Evolutionary conservation across 2,329 filamentous ascomycete genomes (phyloP).

Genomic region (Fonsecaea pedrosoi): DNA sequence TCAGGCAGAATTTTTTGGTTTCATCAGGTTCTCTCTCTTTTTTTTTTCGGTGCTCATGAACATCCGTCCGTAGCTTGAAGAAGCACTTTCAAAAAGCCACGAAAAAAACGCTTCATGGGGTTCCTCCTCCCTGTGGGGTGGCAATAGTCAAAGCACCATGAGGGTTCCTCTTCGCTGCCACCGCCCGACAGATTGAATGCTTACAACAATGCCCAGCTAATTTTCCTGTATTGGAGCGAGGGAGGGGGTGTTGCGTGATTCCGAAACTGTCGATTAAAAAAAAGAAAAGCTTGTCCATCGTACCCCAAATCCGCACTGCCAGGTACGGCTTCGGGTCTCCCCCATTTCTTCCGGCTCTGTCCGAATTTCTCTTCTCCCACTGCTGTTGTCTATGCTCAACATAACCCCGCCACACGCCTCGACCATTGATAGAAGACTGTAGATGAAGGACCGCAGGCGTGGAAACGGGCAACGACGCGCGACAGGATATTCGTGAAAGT

Average conservation of each 20-base stretch:
- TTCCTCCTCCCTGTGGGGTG: conserved; percentile 13
- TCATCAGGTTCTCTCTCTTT: conserved; percentile 26
- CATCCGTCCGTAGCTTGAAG: conserved; percentile 25
- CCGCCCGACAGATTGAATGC: conserved; percentile 6
- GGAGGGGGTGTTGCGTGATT: not conserved
- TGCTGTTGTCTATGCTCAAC: conserved; percentile 7
- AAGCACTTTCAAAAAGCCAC: conserved; percentile 36
- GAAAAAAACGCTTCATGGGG: not conserved
- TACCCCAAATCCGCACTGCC: not conserved
- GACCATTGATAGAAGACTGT: conserved; percentile 4
- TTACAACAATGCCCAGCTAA: conserved; percentile 6
- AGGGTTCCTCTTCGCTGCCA: conserved; percentile 1
- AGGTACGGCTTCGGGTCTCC: not conserved
- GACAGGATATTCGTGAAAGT: conserved; percentile 39
- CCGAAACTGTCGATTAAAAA: conserved; percentile 2
- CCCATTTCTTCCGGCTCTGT: not conserved
- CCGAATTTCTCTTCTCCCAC: not conserved
- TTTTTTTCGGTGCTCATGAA: conserved; percentile 26
- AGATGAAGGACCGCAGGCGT: conserved; percentile 10
- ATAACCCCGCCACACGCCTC: not conserved
- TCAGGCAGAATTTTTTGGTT: conserved; percentile 28
- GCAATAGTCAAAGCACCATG: conserved; percentile 14
- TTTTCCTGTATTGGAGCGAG: conserved; percentile 5
- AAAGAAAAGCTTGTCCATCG: conserved; percentile 7
- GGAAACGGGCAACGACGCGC: conserved; percentile 15